Conservation (phyloP, 2,329 filamentous ascomycete species). For the Colletotrichum theobromicola region DNA sequence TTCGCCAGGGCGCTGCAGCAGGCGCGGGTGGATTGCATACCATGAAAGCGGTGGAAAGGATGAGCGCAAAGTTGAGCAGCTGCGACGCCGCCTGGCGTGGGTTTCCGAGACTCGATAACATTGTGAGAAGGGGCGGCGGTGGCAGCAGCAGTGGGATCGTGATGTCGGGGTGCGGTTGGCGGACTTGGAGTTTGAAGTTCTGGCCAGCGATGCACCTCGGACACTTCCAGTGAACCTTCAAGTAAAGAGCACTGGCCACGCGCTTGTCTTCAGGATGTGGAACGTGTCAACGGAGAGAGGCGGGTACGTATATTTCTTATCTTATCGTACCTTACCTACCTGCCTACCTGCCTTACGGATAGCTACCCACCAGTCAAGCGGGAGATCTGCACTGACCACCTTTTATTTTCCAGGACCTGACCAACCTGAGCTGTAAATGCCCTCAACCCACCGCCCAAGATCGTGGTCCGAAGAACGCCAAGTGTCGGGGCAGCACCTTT, state of each 20-base stretch:
- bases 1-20: neutral
- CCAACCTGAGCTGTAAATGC: neutral
- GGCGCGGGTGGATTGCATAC: constrained; percentile 39
- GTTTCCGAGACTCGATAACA: constrained; percentile 74
- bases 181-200: constrained; percentile 3
- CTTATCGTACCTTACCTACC: constrained; percentile 1
- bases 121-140: constrained; percentile 40
- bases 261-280: constrained; percentile 2
- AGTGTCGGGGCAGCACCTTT: neutral
- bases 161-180: neutral
- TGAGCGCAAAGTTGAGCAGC: constrained; percentile 88
- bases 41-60: constrained; percentile 93
- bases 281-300: constrained; percentile 3
- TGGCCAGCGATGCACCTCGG: constrained; percentile 16
- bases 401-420: neutral
- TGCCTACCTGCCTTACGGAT: too few relatives aligned
- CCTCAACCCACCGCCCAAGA: neutral
- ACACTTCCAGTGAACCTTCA: neutral
- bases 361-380: too few relatives aligned
- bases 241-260: constrained; percentile 13
- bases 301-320: constrained; percentile 4
- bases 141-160: neutral
- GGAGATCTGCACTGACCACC: neutral
- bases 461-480: neutral
- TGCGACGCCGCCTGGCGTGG: constrained; percentile 83